phyloP scores from a whole-genome alignment of 352 stramenopile species.

The Albugo candida region DNA sequence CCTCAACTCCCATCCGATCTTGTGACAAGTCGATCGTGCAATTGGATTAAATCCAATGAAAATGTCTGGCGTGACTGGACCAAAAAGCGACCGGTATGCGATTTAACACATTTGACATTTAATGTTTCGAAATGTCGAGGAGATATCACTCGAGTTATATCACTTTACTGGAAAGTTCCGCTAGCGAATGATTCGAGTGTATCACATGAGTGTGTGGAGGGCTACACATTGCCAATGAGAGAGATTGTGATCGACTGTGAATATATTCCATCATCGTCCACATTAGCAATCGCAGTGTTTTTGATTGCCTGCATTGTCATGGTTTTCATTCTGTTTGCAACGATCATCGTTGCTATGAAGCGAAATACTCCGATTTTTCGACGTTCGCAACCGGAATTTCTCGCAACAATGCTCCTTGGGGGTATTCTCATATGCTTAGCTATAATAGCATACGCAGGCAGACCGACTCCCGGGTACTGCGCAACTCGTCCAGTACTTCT shows the following conservation, averaged over 20 bases:
- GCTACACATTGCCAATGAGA: not conserved
- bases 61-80: constrained; percentile 17
- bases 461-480: constrained; percentile 18
- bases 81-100: constrained; percentile 13
- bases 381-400: constrained; percentile 43
- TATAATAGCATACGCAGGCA: constrained; percentile 19
- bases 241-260: constrained; percentile 17
- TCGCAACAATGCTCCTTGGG: constrained; percentile 27
- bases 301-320: constrained; percentile 7
- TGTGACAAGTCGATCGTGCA: constrained; percentile 15
- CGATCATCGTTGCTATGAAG: constrained; percentile 16
- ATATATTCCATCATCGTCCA: constrained; percentile 14
- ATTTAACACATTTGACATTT: constrained; percentile 24
- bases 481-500: constrained; percentile 14
- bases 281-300: constrained; percentile 7
- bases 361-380: constrained; percentile 31
- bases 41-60: constrained; percentile 11
- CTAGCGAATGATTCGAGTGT: constrained; percentile 3
- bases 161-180: constrained; percentile 20
- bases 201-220: constrained; percentile 15
- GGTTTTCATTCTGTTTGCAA: constrained; percentile 2
- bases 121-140: constrained; percentile 15
- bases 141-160: constrained; percentile 9
- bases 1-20: constrained; percentile 11
- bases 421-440: constrained; percentile 24